Conservation (phyloP, 306 rosid species). For the Vigna angularis region DNA sequence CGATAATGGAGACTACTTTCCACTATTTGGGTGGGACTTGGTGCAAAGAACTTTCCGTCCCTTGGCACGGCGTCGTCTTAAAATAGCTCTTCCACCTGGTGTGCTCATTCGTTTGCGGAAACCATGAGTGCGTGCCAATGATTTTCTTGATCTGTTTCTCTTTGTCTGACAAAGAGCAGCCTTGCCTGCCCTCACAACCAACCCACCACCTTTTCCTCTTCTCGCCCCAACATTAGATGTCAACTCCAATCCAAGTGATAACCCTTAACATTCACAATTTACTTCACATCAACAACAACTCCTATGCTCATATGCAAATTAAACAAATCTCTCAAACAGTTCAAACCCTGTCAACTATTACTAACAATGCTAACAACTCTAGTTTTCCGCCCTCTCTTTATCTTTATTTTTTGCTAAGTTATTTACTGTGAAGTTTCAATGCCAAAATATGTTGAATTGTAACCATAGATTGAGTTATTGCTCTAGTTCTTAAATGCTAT, state of each 20-base stretch:
- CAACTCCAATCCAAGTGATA: slow-evolving; percentile 69
- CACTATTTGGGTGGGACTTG: slow-evolving; percentile 77
- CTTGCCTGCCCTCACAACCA: slow-evolving; percentile 90
- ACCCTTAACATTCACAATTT: slow-evolving; percentile 52
- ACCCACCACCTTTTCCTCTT: slow-evolving; percentile 55
- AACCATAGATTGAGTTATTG: neutral
- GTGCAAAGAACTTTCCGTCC: slow-evolving; percentile 93
- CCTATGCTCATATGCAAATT: neutral
- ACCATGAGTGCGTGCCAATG: slow-evolving; percentile 89
- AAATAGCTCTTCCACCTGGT: slow-evolving; percentile 75
- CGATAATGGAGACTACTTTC: slow-evolving; percentile 46
- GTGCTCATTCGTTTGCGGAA: slow-evolving; percentile 91
- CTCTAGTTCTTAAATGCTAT: neutral
- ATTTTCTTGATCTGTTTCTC: slow-evolving; percentile 89
- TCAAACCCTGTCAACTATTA: neutral
- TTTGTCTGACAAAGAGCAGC: slow-evolving; percentile 81
- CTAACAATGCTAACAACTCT: neutral
- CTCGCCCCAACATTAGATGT: slow-evolving; percentile 53
- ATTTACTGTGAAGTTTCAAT: neutral
- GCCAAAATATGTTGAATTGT: slow-evolving; percentile 12
- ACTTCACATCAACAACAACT: neutral
- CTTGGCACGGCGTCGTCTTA: slow-evolving; percentile 93
- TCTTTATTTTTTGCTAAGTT: no score
- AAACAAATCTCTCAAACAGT: slow-evolving; percentile 10
- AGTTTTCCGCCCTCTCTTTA: neutral